A percentile compares a stretch with the other conserved stretches of the same genome.
phyloP scores from a whole-genome alignment of 164 flowering plant species.

The Tinospora cordifolia region DNA sequence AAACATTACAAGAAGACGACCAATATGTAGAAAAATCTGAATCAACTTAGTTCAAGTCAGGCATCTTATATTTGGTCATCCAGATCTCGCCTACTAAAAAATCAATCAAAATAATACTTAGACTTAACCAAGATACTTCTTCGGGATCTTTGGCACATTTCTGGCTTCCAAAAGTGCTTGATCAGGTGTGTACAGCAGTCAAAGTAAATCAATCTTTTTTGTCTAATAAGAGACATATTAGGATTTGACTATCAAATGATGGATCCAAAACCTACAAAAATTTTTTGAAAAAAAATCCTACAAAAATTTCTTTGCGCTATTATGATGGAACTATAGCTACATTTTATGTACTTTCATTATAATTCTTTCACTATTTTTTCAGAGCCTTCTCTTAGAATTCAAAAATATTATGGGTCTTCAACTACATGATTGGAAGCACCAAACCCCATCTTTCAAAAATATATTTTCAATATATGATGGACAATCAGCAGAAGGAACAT shows the following conservation, averaged over 20 bases:
- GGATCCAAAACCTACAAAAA: not conserved
- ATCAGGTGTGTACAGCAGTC: not conserved
- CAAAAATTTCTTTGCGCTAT: too few relatives aligned
- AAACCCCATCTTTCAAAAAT: too few relatives aligned
- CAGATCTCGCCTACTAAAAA: not conserved
- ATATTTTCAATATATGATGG: not conserved
- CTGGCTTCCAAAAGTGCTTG: not conserved
- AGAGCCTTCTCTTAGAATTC: too few relatives aligned
- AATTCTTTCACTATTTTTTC: too few relatives aligned
- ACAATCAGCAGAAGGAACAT: not conserved
- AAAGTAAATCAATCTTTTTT: not conserved
- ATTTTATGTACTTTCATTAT: too few relatives aligned
- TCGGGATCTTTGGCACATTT: not conserved
- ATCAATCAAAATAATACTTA: not conserved
- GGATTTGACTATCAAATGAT: not conserved
- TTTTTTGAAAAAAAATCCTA: too few relatives aligned
- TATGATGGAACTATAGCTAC: too few relatives aligned
- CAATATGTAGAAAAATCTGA: too few relatives aligned
- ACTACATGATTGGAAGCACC: not conserved
- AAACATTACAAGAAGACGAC: too few relatives aligned
- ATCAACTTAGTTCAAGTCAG: too few relatives aligned
- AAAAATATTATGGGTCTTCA: not conserved
- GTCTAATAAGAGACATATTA: not conserved
- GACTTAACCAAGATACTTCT: not conserved
- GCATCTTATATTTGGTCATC: not conserved